Base-by-base conservation (phyloP, 2,329 filamentous ascomycete species). In the Magnaporthiopsis rhizophila region DNA sequence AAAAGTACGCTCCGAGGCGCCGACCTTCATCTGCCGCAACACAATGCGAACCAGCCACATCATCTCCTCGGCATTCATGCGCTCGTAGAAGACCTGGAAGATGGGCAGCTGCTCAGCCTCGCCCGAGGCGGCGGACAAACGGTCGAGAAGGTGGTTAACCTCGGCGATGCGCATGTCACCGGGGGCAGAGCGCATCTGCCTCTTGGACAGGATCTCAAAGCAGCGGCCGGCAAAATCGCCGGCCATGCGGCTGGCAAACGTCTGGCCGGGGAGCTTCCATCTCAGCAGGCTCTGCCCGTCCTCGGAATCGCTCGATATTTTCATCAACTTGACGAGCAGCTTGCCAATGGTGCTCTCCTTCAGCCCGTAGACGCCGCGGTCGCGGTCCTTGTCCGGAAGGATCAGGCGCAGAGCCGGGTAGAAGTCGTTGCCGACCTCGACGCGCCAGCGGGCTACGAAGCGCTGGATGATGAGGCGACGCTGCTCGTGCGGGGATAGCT, bases 31-130 rank as follows among this genome's bases (percentile, higher is more conserved):
- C 70, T 88, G 90, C 66, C 90, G 90, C 34, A 98, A 80, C 60
- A 99, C 89, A 71, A 99, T 97, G 18, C 94, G 89, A 67, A 99
- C 91, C 64, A 98, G 80, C 95, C 95, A 99, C 79, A 90, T 89
- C 69, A 99, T 78, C 77, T 99, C 95, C 68, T 96, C 90, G 0
- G 95, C 85, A 69, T 96, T 96, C 95, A 98, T 98, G 30, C 86
- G 84, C 59, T 87, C 84, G 75, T 98, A 98, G 72, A 98, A 96
- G 5, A 87, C 83, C 67, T 89, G 84, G 69, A 98, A 86, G 45
- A 99, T 89, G 0, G 87, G 87, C 57, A 92, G 74, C 70, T 98
- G 94, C 67, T 94, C 85, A n/a, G 89, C 84, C 77, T 98, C 94
- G 63, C 90, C 90, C 0, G 86, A 84, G 0, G 89, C 88, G 1